Evolutionary conservation across 1,284 basidiomycete species (phyloP), one percentile per base, ranked within the genome.

Genomic region (Bondarzewia mesenterica): DNA sequence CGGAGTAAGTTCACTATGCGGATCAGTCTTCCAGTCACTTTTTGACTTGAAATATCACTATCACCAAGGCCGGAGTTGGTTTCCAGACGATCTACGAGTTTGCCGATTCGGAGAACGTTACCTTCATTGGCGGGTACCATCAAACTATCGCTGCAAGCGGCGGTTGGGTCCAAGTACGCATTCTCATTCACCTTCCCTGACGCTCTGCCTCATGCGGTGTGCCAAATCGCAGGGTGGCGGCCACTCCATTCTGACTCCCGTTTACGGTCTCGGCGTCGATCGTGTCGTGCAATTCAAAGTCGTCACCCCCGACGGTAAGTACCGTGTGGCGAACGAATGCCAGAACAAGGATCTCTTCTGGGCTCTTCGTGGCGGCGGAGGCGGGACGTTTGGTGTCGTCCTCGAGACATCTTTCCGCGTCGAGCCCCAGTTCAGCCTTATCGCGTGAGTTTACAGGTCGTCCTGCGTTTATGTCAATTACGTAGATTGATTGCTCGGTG

Each of bases 181-280:
- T 21, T 7, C 1, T 6, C n/a, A 32, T 32, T 21, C 8, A n/a
- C 22, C 7, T 2, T 18, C 12, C 15, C 15, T 35, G 20, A 12
- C 22, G 5, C n/a, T 0, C 22, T 20, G 8, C 29, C 8, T 37
- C n/a, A 45, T n/a, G 32, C 15, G 6, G 5, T 15, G 26, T 15
- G 6, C n/a, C n/a, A 7, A 10, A 23, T n/a, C 22, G 8, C 21
- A 45, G 44, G 75, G 75, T n/a, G 75, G 75, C 14, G 75, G 76
- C 1, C 74, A 77, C 52, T 65, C 71, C 21, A 60, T 71, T 15
- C 55, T 75, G 5, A 62, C 62, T 3, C 64, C 63, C 2, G 59
- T 64, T 2, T 60, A 62, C 49, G 67, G 66, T 6, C 53, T 69
- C 16, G 67, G 61, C 62, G 49, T 68, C 50, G 73, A 75, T 54